Percentiles rank a stretch among this genome's conserved stretches.
phyloP scores from a whole-genome alignment of 2,329 filamentous ascomycete genomes.

The Mollisia scopiformis region DNA sequence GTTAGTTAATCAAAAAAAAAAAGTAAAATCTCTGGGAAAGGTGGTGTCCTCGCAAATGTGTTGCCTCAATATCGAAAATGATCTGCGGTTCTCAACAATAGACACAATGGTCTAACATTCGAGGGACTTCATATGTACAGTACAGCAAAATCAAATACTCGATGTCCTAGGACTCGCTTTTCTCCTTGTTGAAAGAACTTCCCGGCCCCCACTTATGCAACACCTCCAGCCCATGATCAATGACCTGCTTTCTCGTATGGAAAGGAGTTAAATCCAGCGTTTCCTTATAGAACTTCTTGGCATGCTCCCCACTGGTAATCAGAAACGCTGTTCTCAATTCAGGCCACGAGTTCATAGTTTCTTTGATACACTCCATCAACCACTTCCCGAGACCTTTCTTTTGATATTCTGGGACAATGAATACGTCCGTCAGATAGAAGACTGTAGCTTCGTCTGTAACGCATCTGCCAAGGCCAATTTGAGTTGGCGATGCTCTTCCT shows the following conservation, averaged over 20 bases:
- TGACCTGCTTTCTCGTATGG: background rate
- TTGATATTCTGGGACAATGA: constrained; percentile 61
- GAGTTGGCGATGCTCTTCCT: constrained; percentile 12
- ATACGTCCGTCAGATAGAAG: constrained; percentile 71
- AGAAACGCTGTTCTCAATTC: constrained; percentile 62
- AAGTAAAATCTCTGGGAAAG: no score
- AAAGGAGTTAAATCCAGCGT: constrained; percentile 14
- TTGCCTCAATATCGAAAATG: no score
- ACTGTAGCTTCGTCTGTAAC: constrained; percentile 72
- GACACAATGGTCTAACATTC: background rate
- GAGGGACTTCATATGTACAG: no score
- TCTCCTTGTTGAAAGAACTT: background rate
- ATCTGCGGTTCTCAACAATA: no score
- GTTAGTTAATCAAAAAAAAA: no score
- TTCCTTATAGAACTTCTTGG: constrained; percentile 27
- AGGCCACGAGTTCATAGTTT: constrained; percentile 58
- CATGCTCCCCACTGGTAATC: constrained; percentile 41
- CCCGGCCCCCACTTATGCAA: background rate
- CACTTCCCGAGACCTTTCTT: constrained; percentile 64
- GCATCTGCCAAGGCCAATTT: constrained; percentile 61
- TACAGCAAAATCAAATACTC: no score
- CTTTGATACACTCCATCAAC: constrained; percentile 63
- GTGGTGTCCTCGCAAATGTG: no score
- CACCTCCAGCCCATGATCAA: background rate
- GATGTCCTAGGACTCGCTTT: background rate